Conservation (phyloP, 1,284 basidiomycete genomes). For the Leccinum holopus region DNA sequence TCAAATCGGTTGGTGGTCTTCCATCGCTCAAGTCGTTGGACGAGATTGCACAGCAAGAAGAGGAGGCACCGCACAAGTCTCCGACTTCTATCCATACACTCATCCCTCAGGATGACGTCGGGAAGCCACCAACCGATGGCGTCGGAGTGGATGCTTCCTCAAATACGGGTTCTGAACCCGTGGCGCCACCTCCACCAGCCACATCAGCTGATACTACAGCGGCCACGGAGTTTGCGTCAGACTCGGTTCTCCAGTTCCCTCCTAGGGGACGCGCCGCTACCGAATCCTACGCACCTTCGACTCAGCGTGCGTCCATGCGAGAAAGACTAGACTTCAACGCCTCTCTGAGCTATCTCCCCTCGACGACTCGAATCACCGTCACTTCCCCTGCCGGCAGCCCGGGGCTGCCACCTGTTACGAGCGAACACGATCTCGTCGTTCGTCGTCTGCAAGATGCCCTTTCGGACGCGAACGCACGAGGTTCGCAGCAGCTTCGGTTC, state of each 20-base stretch:
- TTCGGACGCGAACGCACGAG: constrained; percentile 61
- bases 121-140: constrained; percentile 1
- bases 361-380: constrained; percentile 42
- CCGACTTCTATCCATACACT: constrained; percentile 26
- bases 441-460: constrained; percentile 61
- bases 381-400: constrained; percentile 41
- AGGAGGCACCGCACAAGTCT: constrained; percentile 16
- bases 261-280: constrained; percentile 25
- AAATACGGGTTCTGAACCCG: neutral
- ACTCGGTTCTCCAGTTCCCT: constrained; percentile 15
- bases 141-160: neutral
- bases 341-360: constrained; percentile 22
- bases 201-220: constrained; percentile 1
- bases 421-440: constrained; percentile 49
- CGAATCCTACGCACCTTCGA: constrained; percentile 22
- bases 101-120: constrained; percentile 38
- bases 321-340: constrained; percentile 22
- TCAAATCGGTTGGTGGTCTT: constrained; percentile 53
- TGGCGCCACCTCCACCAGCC: neutral
- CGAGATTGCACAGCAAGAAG: constrained; percentile 39
- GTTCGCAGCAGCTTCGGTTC: constrained; percentile 65
- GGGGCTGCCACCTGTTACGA: constrained; percentile 31
- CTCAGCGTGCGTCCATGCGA: constrained; percentile 4
- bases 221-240: constrained; percentile 17
- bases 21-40: constrained; percentile 45